Base-by-base conservation (phyloP, 1,284 basidiomycete species). In the Phaffia rhodozyma region DNA sequence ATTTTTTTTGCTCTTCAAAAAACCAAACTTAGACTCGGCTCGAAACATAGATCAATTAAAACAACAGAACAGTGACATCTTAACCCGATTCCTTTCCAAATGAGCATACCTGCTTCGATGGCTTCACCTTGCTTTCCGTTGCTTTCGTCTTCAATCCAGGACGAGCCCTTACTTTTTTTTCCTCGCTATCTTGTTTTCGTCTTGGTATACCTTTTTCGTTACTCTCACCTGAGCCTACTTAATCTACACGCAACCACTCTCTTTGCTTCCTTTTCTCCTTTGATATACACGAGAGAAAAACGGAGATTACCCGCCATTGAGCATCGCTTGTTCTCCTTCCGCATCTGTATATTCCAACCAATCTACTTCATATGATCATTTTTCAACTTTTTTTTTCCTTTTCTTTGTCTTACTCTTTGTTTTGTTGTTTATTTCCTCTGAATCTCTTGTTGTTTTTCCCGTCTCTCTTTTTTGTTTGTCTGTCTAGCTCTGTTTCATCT, bases 21-120 rank as follows among this genome's bases (percentile, higher is more conserved):
- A 29, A 16, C 29, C 4, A 58, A 56, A 25, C 59, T 63, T 49
- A 61, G 64, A 90, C 71, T 86, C 87, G 23, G 83, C 85, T 16
- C 81, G 87, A 25, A 84, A 84, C 54, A 84, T 90, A 7, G 87
- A 90, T 62, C 69, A 85, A 49, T 88, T 90, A 75, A 56, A 56
- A 34, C 47, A 55, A 3, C 38, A 56, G 29, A 62, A 54, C 18
- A 32, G 43, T 25, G 23, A n/a, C 25, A 48, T 55, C 5, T 54
- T 62, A 3, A 34, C 55, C 3, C 43, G 61, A 20, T 62, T 55
- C 55, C 48, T 62, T 52, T 43, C 38, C 13, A 43, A 43, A 43
- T 43, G 16, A 43, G 2, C 38, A 43, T 16, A 43, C 7, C 13
- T 11, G 38, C 32, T 43, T 43, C 38, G 38, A 7, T 16, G 16